Evolutionary conservation across 176 grass and related monocot genomes (phyloP), one percentile per base, ranked within the genome.

Genomic region (Thalia dealbata): DNA sequence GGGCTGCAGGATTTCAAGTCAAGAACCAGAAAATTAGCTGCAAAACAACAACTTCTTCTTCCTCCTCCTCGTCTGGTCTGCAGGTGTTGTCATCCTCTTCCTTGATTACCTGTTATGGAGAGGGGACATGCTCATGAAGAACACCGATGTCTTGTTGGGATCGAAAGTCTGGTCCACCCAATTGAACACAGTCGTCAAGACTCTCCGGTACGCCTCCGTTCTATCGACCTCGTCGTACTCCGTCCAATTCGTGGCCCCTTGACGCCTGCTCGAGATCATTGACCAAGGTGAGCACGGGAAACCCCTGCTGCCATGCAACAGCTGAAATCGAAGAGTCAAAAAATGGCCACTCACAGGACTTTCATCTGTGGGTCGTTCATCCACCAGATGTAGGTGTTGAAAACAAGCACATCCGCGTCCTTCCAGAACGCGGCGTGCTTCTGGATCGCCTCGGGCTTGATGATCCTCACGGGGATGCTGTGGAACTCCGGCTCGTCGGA

Each of bases 101-200:
- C 45, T 4, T 11, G 35, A 23, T 86, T 29, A 92, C 95, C 79
- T 97, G 72, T 80, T 38, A 71, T 97, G 95, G 74, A 73, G 79
- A 44, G 95, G 83, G 74, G 95, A 97, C 24, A 97, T 97, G 21
- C 89, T 88, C 85, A 91, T 83, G 81, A 97, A 97, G 71, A 92
- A 97, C 25, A 93, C 81, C 0, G 76, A 84, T 1, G 87, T 82
- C 65, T 50, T 62, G 3, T 62, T 78, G 0, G 87, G 87, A 70
- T 97, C 79, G 3, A 97, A 2, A n/a, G 88, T 97, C 5, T 73
- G 18, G 10, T 80, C 59, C 3, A 97, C 73, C 90, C 90, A 97
- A 66, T 81, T 56, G 0, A 87, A 74, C 83, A 85, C 86, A 0
- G 85, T 92, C 73, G 72, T 82, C 23, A 97, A 23, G 42, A 97